Evolutionary conservation across 1,284 basidiomycete genomes (phyloP).

Genomic region (Paramarasmius palmivorus): DNA sequence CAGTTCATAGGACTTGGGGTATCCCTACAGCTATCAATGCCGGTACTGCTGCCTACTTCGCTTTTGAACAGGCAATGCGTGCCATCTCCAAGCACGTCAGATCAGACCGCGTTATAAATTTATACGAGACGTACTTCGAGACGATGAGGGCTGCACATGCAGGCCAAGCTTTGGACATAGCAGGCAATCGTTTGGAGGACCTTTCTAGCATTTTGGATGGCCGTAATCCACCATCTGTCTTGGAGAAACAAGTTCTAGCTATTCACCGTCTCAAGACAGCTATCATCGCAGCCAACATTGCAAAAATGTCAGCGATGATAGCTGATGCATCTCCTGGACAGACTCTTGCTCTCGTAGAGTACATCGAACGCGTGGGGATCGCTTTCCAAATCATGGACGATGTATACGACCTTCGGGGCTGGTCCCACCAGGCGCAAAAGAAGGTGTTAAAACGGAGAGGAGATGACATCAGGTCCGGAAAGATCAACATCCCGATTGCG

Average conservation of each 20-base stretch:
- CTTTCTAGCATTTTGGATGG: not conserved
- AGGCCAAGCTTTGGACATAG: conserved; percentile 6
- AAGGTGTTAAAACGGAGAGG: not conserved
- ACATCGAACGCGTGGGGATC: conserved; percentile 3
- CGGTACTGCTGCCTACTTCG: conserved; percentile 1
- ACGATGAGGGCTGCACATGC: conserved; percentile 5
- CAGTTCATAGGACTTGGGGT: conserved; percentile 3
- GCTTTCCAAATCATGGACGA: conserved; percentile 7
- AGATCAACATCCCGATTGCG: no score
- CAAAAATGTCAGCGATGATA: not conserved
- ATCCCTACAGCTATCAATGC: conserved; percentile 3
- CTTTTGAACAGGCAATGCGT: conserved; percentile 4
- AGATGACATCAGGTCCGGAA: not conserved
- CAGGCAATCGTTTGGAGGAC: not conserved
- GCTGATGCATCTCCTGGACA: not conserved
- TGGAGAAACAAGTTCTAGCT: not conserved
- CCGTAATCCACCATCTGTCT: not conserved
- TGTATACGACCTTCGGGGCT: conserved; percentile 4
- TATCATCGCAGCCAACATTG: conserved; percentile 6
- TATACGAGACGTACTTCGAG: conserved; percentile 5
- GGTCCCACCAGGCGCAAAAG: conserved; percentile 13
- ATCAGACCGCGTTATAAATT: not conserved
- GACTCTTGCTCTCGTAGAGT: not conserved
- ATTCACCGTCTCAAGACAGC: conserved; percentile 5
- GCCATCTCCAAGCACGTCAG: not conserved